Percentiles rank a stretch among this genome's conserved stretches.
phyloP scores from a whole-genome alignment of 306 rosid species.

The Rosa rugosa region DNA sequence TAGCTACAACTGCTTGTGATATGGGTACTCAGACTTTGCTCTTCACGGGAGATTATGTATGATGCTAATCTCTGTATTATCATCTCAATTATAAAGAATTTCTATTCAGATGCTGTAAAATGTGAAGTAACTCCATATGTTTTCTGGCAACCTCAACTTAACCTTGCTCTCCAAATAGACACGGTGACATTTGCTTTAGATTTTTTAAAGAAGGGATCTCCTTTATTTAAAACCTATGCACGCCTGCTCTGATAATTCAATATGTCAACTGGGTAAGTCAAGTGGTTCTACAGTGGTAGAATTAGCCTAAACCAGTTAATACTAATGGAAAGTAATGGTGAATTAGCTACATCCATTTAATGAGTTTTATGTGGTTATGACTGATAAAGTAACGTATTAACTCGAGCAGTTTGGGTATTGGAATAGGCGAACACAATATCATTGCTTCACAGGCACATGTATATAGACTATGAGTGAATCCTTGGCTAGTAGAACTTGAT shows the following conservation, averaged over 20 bases:
- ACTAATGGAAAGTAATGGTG: neutral
- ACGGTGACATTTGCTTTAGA: neutral
- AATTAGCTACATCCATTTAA: neutral
- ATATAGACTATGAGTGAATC: neutral
- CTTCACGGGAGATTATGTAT: no score
- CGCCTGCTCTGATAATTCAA: neutral
- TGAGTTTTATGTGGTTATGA: neutral
- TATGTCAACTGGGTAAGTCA: conserved; percentile 12
- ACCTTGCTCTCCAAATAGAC: neutral
- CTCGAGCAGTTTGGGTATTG: neutral
- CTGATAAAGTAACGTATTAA: neutral
- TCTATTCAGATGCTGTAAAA: neutral
- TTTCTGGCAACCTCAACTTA: neutral
- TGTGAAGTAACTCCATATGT: neutral
- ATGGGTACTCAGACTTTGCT: no score
- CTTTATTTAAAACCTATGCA: neutral
- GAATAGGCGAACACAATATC: neutral
- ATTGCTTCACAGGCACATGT: neutral
- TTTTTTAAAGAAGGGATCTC: neutral
- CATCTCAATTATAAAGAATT: neutral
- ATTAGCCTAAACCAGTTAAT: neutral
- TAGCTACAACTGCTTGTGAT: neutral
- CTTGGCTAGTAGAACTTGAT: neutral
- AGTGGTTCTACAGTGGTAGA: neutral
- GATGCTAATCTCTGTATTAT: neutral